These are phyloP conservation scores for Didymella sp. DNA, from an alignment of 2,329 filamentous ascomycete species.

Conservation along the genomic window DNA sequence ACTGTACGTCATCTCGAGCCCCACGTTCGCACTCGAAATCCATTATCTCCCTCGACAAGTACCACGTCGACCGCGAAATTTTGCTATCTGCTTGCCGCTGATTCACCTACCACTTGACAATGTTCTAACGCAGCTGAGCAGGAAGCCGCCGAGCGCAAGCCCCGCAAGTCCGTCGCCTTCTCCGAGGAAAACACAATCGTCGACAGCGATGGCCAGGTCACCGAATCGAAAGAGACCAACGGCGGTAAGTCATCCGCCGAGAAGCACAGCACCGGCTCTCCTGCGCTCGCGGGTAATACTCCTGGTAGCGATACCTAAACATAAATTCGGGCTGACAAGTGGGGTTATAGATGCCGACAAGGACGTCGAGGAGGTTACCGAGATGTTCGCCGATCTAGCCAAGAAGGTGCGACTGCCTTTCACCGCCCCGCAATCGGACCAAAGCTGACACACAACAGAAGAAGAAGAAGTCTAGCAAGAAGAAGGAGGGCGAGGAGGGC, in stretches of 20 bases:
- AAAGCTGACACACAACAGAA: conserved; percentile 51
- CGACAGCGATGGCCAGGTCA: conserved; percentile 86
- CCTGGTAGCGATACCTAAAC: conserved; percentile 11
- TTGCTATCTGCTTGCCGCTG: not conserved
- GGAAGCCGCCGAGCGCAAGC: conserved; percentile 66
- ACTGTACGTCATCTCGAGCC: conserved; percentile 44
- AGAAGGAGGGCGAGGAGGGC: conserved; percentile 62
- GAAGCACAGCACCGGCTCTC: conserved; percentile 63
- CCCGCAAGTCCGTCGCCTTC: conserved; percentile 93
- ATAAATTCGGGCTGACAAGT: conserved; percentile 29
- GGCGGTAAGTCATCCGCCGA: conserved; percentile 82
- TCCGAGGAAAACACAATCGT: conserved; percentile 87
- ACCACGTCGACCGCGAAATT: not conserved
- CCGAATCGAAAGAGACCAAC: conserved; percentile 71
- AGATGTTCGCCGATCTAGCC: conserved; percentile 69
- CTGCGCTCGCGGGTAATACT: conserved; percentile 28
- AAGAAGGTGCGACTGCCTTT: conserved; percentile 61
- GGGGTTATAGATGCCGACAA: conserved; percentile 56
- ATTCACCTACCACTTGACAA: not conserved
- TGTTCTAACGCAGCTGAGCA: conserved; percentile 40
- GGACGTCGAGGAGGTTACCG: conserved; percentile 68
- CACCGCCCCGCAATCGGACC: not conserved
- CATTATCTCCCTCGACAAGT: conserved; percentile 13
- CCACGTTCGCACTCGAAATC: conserved; percentile 35
- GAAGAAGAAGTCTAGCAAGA: conserved; percentile 68